Conservation (phyloP, 805 yeast species). For the Hanseniaspora singularis region DNA sequence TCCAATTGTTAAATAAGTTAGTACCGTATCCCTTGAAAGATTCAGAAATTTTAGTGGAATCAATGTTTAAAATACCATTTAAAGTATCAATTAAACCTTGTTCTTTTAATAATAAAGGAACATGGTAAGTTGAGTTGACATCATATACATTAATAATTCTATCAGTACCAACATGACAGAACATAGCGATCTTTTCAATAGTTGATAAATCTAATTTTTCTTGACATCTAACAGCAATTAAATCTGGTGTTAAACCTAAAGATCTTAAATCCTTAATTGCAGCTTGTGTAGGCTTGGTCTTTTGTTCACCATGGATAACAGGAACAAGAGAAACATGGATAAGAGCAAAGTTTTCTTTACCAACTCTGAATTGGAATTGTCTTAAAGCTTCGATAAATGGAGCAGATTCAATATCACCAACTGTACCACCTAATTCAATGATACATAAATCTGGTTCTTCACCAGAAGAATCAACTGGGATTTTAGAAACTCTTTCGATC, state of each 20-base stretch:
- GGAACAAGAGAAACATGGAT: constrained; percentile 96
- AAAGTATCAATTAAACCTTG: constrained; percentile 73
- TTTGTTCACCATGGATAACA: constrained; percentile 96
- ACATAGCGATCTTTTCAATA: constrained; percentile 95
- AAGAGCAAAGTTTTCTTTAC: constrained; percentile 82
- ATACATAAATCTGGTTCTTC: constrained; percentile 84
- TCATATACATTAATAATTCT: constrained; percentile 96
- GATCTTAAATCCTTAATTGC: constrained; percentile 95
- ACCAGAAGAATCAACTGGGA: constrained; percentile 67
- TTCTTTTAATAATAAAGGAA: constrained; percentile 79
- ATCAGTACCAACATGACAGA: constrained; percentile 96
- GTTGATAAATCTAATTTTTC: constrained; percentile 69
- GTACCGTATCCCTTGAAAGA: constrained; percentile 57
- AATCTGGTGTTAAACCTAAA: constrained; percentile 86
- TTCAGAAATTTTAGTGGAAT: constrained; percentile 33
- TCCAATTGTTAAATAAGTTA: constrained; percentile 65
- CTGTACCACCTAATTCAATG: constrained; percentile 97
- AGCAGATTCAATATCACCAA: constrained; percentile 97
- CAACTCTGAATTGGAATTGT: constrained; percentile 97
- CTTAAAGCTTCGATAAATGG: constrained; percentile 98
- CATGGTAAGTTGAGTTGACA: constrained; percentile 93
- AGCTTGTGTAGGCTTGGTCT: constrained; percentile 98
- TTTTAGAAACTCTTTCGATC: constrained; percentile 83
- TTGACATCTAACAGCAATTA: constrained; percentile 95
- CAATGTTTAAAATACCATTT: constrained; percentile 51